phyloP scores from a whole-genome alignment of 371 early-diverging fungal genomes.

The Mucor racemosus region DNA sequence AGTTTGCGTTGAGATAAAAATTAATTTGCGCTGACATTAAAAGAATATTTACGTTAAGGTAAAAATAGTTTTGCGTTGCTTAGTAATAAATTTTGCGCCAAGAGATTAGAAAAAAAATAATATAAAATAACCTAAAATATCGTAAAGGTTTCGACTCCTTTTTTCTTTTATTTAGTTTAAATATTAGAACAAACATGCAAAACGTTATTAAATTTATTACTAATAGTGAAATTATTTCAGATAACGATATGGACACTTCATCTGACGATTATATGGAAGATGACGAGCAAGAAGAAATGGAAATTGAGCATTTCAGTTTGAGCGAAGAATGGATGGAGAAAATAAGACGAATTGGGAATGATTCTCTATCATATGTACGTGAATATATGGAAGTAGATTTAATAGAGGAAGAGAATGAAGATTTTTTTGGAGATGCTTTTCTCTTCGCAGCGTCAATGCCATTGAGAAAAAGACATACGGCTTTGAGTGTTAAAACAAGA shows the following conservation, averaged over 20 bases:
- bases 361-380: conserved; percentile 27
- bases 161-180: conserved; percentile 24
- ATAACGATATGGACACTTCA: conserved; percentile 28
- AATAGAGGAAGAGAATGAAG: conserved; percentile 28
- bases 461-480: conserved; percentile 28
- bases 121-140: conserved; percentile 24
- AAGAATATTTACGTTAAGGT: too few species aligned
- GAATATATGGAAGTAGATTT: conserved; percentile 28
- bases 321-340: conserved; percentile 29
- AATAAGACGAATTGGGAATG: conserved; percentile 26
- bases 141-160: conserved; percentile 25
- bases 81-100: too few species aligned
- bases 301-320: conserved; percentile 29
- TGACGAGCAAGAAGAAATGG: conserved; percentile 25
- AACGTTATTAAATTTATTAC: not conserved
- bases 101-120: not conserved
- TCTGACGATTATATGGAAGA: conserved; percentile 29
- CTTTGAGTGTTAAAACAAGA: conserved; percentile 30
- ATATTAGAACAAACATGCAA: conserved; percentile 26
- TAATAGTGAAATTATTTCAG: conserved; percentile 23
- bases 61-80: too few species aligned
- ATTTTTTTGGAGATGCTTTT: conserved; percentile 30
- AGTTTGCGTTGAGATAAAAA: too few species aligned
- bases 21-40: too few species aligned
- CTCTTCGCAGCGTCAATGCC: conserved; percentile 26